Conservation (phyloP, 768 basidiomycete genomes). For the Gautieria morchelliformis region DNA sequence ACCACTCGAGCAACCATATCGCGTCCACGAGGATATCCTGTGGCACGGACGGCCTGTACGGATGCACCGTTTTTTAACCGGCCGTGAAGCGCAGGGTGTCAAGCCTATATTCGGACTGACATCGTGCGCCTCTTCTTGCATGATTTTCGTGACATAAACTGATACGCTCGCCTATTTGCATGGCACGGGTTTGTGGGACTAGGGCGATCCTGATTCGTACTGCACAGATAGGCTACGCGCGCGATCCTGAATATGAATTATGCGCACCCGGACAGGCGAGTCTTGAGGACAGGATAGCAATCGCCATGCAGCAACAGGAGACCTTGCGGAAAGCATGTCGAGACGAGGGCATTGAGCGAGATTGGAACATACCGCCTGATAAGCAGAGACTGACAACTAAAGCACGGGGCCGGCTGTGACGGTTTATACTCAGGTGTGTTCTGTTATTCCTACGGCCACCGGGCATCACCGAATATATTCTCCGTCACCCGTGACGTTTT, state of each 20-base stretch:
- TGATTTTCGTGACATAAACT: not conserved
- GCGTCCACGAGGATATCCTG: slow-evolving; percentile 48
- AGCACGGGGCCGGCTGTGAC: not conserved
- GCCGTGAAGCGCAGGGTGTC: slow-evolving; percentile 72
- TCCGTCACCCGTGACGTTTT: not conserved
- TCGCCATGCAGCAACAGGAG: slow-evolving; percentile 23
- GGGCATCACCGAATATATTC: too few species aligned
- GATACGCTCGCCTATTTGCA: not conserved
- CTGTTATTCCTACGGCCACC: too few species aligned
- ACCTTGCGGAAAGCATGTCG: slow-evolving; percentile 12
- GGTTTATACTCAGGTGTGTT: not conserved
- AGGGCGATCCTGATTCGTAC: slow-evolving; percentile 44
- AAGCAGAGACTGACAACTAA: not conserved
- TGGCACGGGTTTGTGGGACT: not conserved
- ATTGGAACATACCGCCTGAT: not conserved
- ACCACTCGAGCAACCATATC: slow-evolving; percentile 34
- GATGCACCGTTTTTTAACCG: slow-evolving; percentile 76
- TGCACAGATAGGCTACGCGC: slow-evolving; percentile 40
- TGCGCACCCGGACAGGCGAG: slow-evolving; percentile 34
- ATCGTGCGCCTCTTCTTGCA: slow-evolving; percentile 46
- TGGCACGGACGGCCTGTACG: slow-evolving; percentile 41
- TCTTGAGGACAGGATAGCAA: slow-evolving; percentile 31
- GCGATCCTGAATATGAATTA: slow-evolving; percentile 35
- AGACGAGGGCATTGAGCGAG: slow-evolving; percentile 7
- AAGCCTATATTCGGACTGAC: slow-evolving; percentile 88